These are phyloP conservation scores for Babesia bovis DNA, from an alignment of 169 alveolate species.

Conservation along the genomic window DNA sequence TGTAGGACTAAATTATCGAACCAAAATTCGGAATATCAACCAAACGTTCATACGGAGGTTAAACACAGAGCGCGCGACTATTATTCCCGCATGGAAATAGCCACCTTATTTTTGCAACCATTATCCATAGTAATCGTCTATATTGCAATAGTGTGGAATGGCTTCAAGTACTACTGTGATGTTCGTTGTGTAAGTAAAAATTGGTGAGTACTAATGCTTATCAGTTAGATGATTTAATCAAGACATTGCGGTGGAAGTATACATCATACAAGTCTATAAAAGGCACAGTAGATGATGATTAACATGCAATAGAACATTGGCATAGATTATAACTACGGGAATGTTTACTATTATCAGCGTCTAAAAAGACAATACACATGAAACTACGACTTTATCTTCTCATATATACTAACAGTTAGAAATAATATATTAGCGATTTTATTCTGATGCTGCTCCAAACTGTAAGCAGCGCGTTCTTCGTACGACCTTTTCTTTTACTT, in stretches of 20 bases:
- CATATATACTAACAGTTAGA: no score
- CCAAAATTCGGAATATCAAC: background rate
- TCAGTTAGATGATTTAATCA: conserved; percentile 43
- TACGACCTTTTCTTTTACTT: conserved; percentile 13
- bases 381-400: no score
- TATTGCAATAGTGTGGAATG: conserved; percentile 32
- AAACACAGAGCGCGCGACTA: conserved; percentile 50
- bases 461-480: conserved; percentile 32
- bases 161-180: conserved; percentile 57
- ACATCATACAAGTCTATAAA: background rate
- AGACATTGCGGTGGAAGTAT: conserved; percentile 47
- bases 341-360: no score
- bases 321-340: no score
- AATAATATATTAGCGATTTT: no score
- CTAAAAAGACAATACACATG: no score
- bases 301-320: no score
- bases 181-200: conserved; percentile 29
- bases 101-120: conserved; percentile 62
- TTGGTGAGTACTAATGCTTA: background rate
- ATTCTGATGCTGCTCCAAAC: no score
- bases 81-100: conserved; percentile 49
- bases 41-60: background rate
- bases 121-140: conserved; percentile 37
- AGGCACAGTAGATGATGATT: background rate
- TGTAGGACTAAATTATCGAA: background rate